phyloP scores from a whole-genome alignment of 208 protist genomes.

The Leptomonas seymouri region DNA sequence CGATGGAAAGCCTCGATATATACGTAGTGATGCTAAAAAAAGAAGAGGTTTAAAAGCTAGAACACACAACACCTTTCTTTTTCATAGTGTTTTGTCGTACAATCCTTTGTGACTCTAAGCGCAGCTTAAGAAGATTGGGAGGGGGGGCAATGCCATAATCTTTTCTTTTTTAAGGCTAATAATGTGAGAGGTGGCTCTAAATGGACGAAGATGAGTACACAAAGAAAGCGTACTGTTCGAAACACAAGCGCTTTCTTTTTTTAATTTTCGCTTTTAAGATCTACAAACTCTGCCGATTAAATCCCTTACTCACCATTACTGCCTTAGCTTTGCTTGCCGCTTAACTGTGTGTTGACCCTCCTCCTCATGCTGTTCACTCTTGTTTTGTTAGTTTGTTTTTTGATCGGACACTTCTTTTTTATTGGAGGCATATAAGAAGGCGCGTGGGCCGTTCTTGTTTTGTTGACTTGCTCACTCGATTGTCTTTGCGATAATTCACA shows the following conservation, averaged over 20 bases:
- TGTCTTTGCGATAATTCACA: too few species aligned
- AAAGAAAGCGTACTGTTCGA: not conserved
- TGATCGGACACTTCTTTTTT: not conserved
- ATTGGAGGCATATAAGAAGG: too few species aligned
- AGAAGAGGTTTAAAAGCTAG: not conserved
- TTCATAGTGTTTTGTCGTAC: conserved; percentile 2
- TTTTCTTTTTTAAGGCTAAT: not conserved
- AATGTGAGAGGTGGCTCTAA: not conserved
- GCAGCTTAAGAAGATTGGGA: not conserved
- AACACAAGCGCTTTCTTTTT: conserved; percentile 1
- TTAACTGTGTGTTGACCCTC: not conserved
- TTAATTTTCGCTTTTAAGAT: not conserved
- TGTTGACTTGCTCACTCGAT: not conserved
- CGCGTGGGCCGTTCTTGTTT: too few species aligned
- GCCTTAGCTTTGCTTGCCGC: conserved; percentile 6
- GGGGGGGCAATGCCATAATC: not conserved
- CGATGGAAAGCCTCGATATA: not conserved
- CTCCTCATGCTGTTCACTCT: not conserved
- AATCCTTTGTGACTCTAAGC: not conserved
- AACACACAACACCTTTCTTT: conserved; percentile 9
- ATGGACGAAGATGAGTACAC: conserved; percentile 6
- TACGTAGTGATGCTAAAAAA: not conserved
- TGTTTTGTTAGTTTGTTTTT: conserved; percentile 4
- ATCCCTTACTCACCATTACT: not conserved
- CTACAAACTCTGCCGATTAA: not conserved